Conservation (phyloP, 768 basidiomycete genomes). For the Mycena capillaripes region DNA sequence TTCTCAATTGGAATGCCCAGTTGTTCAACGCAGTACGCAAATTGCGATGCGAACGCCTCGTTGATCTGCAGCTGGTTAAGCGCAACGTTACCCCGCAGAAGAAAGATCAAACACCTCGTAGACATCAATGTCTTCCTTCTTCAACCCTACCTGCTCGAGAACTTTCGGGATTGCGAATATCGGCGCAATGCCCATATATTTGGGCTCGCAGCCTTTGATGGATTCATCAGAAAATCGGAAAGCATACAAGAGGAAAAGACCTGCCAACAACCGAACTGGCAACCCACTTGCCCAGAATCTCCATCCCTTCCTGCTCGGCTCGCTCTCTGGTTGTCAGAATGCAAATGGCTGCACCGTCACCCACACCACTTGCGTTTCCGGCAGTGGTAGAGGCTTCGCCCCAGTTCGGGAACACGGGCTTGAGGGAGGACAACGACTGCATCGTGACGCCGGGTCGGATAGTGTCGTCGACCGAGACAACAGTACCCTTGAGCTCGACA, state of each 20-base stretch:
- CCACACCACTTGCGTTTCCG: conserved; percentile 90
- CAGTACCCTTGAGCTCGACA: conserved; percentile 76
- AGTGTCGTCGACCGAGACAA: conserved; percentile 87
- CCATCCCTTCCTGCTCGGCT: conserved; percentile 83
- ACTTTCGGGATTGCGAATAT: conserved; percentile 80
- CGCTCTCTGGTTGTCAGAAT: conserved; percentile 85
- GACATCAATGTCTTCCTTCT: conserved; percentile 80
- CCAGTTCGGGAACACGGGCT: conserved; percentile 91
- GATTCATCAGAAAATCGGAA: conserved; percentile 2
- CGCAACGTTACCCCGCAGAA: background rate
- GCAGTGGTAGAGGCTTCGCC: conserved; percentile 79
- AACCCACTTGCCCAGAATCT: conserved; percentile 88
- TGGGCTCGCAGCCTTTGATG: conserved; percentile 76
- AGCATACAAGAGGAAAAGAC: conserved; percentile 37
- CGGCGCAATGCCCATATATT: conserved; percentile 84
- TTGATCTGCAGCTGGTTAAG: conserved; percentile 69
- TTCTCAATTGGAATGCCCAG: conserved; percentile 82
- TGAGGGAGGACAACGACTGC: conserved; percentile 83
- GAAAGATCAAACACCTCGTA: conserved; percentile 69
- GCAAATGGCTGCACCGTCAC: conserved; percentile 92
- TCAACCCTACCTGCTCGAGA: conserved; percentile 70
- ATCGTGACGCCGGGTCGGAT: conserved; percentile 85
- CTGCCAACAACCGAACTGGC: conserved; percentile 82
- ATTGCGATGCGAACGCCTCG: conserved; percentile 94
- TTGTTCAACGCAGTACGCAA: conserved; percentile 91